Conservation (phyloP, 2,329 filamentous ascomycete genomes). For the Clonostachys chloroleuca region DNA sequence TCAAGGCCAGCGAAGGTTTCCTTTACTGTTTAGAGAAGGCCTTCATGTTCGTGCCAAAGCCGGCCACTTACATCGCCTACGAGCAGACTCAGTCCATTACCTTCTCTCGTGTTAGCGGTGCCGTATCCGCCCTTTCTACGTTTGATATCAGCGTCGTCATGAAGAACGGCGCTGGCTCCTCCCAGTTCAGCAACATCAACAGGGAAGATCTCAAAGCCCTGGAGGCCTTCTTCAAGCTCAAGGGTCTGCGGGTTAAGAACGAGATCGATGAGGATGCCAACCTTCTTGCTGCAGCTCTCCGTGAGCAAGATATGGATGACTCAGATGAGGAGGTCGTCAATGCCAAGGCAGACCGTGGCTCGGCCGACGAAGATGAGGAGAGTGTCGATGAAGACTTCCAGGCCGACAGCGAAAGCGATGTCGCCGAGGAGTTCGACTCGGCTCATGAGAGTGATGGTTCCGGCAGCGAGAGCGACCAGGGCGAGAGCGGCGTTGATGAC, state of each 20-base stretch:
- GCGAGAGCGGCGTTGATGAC: conserved; percentile 41
- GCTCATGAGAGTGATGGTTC: conserved; percentile 81
- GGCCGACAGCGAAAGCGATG: conserved; percentile 87
- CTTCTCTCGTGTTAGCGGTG: conserved; percentile 92
- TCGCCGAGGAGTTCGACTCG: conserved; percentile 93
- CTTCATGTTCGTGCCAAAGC: conserved; percentile 98
- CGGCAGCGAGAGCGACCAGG: conserved; percentile 54
- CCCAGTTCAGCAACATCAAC: conserved; percentile 99
- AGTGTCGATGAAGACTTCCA: conserved; percentile 95
- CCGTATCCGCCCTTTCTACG: conserved; percentile 87
- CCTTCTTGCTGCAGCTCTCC: conserved; percentile 72
- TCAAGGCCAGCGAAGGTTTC: conserved; percentile 98
- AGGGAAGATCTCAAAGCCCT: conserved; percentile 94
- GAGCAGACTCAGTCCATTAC: conserved; percentile 89
- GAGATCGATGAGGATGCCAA: conserved; percentile 95
- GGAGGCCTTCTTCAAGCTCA: conserved; percentile 97
- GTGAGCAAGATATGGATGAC: conserved; percentile 77
- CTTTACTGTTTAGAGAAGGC: conserved; percentile 97
- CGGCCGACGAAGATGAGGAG: conserved; percentile 93
- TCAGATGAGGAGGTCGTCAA: conserved; percentile 79
- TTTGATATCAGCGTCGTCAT: conserved; percentile 95
- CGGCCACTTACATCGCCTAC: conserved; percentile 93
- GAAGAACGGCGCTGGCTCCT: conserved; percentile 81
- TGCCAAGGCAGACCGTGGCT: conserved; percentile 72
- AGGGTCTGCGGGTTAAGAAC: conserved; percentile 94